Conservation (phyloP, 129 eudicot genomes). For the Ambrosia artemisiifolia region DNA sequence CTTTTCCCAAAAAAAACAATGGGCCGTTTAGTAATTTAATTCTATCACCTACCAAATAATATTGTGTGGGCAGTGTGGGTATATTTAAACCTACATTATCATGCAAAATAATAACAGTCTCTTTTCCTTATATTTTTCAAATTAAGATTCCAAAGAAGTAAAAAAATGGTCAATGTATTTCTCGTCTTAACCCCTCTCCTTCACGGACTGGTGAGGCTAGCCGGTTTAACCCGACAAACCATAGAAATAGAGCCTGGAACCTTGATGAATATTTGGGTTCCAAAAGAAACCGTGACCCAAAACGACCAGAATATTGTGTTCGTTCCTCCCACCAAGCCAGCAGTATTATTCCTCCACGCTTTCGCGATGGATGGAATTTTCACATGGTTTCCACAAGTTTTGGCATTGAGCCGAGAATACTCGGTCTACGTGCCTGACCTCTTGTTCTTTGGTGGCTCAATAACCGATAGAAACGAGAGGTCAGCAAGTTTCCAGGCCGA, state of each 20-base stretch:
- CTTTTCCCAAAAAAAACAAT: too few species aligned
- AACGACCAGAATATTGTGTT: neutral
- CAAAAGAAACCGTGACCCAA: neutral
- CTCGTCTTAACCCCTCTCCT: neutral
- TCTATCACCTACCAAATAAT: too few species aligned
- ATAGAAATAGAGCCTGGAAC: slow-evolving; percentile 45
- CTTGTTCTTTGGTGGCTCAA: slow-evolving; percentile 49
- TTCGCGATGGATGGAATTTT: slow-evolving; percentile 39
- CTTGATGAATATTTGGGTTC: slow-evolving; percentile 39
- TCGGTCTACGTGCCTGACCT: slow-evolving; percentile 47
- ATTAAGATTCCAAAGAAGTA: neutral
- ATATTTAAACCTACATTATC: too few species aligned
- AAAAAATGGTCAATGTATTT: slow-evolving; percentile 31
- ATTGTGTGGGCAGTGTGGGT: too few species aligned
- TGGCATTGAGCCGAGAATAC: slow-evolving; percentile 6
- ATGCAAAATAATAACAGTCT: too few species aligned
- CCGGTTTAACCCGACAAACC: slow-evolving; percentile 26
- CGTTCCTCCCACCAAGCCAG: slow-evolving; percentile 24
- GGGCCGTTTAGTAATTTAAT: too few species aligned
- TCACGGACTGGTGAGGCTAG: slow-evolving; percentile 22
- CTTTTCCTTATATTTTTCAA: too few species aligned
- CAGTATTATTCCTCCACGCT: slow-evolving; percentile 33
- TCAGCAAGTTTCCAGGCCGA: slow-evolving; percentile 44
- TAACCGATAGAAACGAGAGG: slow-evolving; percentile 27
- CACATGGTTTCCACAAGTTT: slow-evolving; percentile 43